Evolutionary conservation across 108 stramenopile genomes (phyloP), one percentile per base, ranked within the genome.

Genomic region (Discostella pseudostelligera): DNA sequence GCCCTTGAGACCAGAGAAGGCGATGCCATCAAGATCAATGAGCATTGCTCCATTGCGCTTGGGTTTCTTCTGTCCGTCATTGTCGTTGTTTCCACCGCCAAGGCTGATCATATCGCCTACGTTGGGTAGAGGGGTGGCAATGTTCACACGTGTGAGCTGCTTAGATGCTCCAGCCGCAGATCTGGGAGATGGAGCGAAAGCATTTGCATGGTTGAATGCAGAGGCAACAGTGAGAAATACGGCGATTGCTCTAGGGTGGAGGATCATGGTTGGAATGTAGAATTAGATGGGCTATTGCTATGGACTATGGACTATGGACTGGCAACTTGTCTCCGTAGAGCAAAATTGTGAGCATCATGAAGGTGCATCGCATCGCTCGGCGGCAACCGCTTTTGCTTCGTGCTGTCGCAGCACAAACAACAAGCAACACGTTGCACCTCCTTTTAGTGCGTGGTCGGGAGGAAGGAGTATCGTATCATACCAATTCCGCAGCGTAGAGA

Each of bases 1-100:
- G 16, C 89, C 89, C 53, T 86, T 80, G 4, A 90, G 72, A 12
- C 88, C 88, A 9, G 78, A 79, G 58, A 82, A 74, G 36, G 57
- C 64, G 45, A 81, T 67, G 11, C 76, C 73, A 29, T 66, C 65
- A 16, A 74, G 59, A 21, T 74, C 65, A 29, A 74, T 74, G 13
- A 74, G 54, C 19, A 21, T 29, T 5, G 65, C 63, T 21, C 69
- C 69, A 1, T 19, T 17, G 26, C 57, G 35, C 24, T 59, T 39
- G 21, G 56, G 47, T 5, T 63, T 42, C 13, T 56, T 43, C 8
- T 55, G 42, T 25, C 37, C 39, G 45, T 72, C 24, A 20, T 56
- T 40, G 54, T 35, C 12, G 32, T 55, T 36, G 54, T 36, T 53
- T 16, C 26, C 36, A 4, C 50, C 50, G 24, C 48, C 35, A 28